Percentiles rank a stretch among this genome's conserved stretches.
Conservation (phyloP, 371 early-diverging fungal species). For the Mortierella sp. region DNA sequence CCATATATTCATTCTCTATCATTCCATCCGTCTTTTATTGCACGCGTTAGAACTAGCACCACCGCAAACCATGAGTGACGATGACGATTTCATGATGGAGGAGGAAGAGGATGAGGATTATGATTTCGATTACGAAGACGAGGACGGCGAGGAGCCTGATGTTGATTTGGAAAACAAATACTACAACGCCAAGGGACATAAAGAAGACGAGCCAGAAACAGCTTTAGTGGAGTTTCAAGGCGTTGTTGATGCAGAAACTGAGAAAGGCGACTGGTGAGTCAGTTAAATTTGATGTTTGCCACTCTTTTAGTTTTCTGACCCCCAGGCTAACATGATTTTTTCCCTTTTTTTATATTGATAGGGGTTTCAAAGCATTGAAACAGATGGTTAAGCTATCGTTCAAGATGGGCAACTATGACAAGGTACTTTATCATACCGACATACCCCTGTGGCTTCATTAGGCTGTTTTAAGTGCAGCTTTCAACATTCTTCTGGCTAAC, state of each 20-base stretch:
- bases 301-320: background rate
- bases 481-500: background rate
- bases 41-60: background rate
- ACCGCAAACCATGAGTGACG: conserved; percentile 60
- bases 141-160: conserved; percentile 87
- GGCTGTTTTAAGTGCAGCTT: background rate
- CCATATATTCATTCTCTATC: too few species aligned
- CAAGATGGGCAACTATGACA: conserved; percentile 72
- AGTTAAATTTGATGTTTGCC: background rate
- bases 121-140: conserved; percentile 94
- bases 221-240: conserved; percentile 86
- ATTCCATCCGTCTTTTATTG: background rate
- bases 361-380: conserved; percentile 96
- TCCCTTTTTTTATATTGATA: conserved; percentile 41
- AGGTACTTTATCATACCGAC: conserved; percentile 63
- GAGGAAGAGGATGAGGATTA: conserved; percentile 74
- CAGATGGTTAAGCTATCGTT: conserved; percentile 93
- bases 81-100: conserved; percentile 67
- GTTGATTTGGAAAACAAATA: conserved; percentile 95
- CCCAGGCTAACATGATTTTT: background rate
- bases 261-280: conserved; percentile 86
- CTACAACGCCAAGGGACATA: conserved; percentile 94
- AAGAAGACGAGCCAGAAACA: conserved; percentile 85
- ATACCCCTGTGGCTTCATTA: too few species aligned
- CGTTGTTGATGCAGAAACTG: conserved; percentile 86